A percentile compares a stretch with the other conserved stretches of the same genome.
Conservation (phyloP, 2,329 filamentous ascomycete genomes). For the Rhynchosporium secalis region DNA sequence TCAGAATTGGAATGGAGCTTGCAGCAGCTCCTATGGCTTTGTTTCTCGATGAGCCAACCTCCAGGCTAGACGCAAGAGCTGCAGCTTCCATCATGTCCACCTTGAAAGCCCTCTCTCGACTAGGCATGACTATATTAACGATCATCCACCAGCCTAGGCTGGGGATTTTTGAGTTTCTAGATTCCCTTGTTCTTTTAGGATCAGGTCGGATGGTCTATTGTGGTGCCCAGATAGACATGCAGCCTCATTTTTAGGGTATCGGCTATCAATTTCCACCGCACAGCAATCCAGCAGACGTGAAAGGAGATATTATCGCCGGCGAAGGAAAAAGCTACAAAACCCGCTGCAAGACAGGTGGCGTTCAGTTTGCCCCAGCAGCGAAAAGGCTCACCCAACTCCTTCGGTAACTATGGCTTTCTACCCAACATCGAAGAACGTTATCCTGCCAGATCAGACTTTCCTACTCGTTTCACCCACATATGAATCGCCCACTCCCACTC, state of each 20-base stretch:
- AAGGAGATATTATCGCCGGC: conserved; percentile 63
- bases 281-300: conserved; percentile 56
- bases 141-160: conserved; percentile 58
- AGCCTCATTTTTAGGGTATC: conserved; percentile 51
- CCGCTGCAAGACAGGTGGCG: too few relatives aligned
- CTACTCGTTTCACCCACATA: not conserved
- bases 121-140: conserved; percentile 54
- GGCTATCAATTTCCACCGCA: conserved; percentile 53
- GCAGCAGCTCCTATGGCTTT: conserved; percentile 58
- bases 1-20: conserved; percentile 61
- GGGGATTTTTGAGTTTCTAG: conserved; percentile 57
- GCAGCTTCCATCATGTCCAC: conserved; percentile 64
- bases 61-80: conserved; percentile 62
- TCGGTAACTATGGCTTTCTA: too few relatives aligned
- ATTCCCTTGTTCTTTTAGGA: conserved; percentile 63
- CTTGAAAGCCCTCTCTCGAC: conserved; percentile 58
- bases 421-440: too few relatives aligned
- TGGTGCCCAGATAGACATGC: conserved; percentile 47
- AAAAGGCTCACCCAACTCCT: too few relatives aligned
- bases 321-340: conserved; percentile 53
- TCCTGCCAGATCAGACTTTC: too few relatives aligned
- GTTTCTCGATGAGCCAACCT: conserved; percentile 62
- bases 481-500: not conserved
- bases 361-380: too few relatives aligned
- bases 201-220: conserved; percentile 57